Conservation (phyloP, 1,284 basidiomycete species). For the Cutaneotrichosporon cutaneum region DNA sequence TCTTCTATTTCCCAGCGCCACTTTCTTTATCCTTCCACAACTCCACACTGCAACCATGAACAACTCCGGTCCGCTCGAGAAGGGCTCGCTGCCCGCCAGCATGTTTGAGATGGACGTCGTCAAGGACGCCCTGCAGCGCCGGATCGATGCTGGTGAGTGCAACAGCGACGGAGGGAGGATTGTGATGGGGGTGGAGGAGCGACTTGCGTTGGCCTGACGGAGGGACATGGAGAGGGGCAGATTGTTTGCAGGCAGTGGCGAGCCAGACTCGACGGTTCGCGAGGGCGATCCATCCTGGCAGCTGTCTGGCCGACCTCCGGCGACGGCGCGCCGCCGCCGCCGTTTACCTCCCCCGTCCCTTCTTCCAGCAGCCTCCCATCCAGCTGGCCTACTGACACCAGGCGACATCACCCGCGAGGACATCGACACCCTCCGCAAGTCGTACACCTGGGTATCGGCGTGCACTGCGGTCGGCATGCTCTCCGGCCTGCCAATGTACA, state of each 20-base stretch:
- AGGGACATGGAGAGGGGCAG: not conserved
- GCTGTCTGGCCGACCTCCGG: too few species aligned
- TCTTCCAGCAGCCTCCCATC: too few species aligned
- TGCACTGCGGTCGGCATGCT: constrained; percentile 24
- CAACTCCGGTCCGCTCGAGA: constrained; percentile 10
- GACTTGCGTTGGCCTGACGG: too few species aligned
- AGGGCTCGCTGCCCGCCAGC: constrained; percentile 14
- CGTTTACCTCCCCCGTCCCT: not conserved
- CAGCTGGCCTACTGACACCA: constrained; percentile 12
- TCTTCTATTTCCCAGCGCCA: too few species aligned
- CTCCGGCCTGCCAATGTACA: constrained; percentile 28
- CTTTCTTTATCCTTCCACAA: not conserved
- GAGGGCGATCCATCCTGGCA: too few species aligned
- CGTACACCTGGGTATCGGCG: constrained; percentile 35
- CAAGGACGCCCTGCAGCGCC: constrained; percentile 28
- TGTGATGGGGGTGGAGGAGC: not conserved
- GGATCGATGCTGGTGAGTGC: constrained; percentile 33
- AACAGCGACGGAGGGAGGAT: not conserved
- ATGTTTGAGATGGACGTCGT: constrained; percentile 34
- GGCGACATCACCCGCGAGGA: constrained; percentile 41
- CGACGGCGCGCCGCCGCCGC: too few species aligned
- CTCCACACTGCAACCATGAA: not conserved
- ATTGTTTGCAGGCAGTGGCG: not conserved
- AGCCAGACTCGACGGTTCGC: too few species aligned
- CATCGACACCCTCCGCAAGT: constrained; percentile 36